Conservation (phyloP, 305 asterid genomes). For the Striga hermonthica region DNA sequence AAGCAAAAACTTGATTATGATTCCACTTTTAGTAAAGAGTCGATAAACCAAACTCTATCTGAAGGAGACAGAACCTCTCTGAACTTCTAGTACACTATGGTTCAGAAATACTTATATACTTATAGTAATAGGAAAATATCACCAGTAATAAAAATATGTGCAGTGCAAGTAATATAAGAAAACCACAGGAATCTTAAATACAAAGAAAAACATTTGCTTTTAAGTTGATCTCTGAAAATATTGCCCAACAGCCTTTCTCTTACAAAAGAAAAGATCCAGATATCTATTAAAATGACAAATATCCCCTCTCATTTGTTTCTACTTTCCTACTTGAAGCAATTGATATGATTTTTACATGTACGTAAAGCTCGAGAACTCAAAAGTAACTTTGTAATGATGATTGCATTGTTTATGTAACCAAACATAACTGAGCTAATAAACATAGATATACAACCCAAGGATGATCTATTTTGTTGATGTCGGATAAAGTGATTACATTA, state of each 20-base stretch:
- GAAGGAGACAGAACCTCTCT: not conserved
- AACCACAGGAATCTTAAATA: not conserved
- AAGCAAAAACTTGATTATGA: slow-evolving; percentile 26
- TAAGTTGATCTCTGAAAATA: no score
- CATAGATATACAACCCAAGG: no score
- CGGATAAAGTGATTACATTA: no score
- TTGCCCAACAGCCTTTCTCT: no score
- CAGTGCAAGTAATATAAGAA: not conserved
- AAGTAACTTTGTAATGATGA: no score
- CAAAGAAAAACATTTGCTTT: no score
- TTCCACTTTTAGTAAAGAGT: slow-evolving; percentile 20
- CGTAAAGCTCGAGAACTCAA: no score
- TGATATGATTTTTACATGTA: not conserved
- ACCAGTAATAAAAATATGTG: not conserved
- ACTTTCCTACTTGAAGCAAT: not conserved
- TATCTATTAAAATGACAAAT: not conserved
- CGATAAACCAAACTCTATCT: slow-evolving; percentile 14
- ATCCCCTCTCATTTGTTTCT: not conserved
- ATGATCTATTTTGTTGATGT: no score
- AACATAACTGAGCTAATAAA: no score
- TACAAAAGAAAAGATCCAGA: no score
- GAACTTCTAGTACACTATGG: not conserved
- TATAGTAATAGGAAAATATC: not conserved
- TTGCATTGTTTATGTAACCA: no score
- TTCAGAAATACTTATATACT: not conserved